Evolutionary conservation across 169 alveolate species (phyloP), one percentile per base, ranked within the genome.

Genomic region (Plasmodium sp.): DNA sequence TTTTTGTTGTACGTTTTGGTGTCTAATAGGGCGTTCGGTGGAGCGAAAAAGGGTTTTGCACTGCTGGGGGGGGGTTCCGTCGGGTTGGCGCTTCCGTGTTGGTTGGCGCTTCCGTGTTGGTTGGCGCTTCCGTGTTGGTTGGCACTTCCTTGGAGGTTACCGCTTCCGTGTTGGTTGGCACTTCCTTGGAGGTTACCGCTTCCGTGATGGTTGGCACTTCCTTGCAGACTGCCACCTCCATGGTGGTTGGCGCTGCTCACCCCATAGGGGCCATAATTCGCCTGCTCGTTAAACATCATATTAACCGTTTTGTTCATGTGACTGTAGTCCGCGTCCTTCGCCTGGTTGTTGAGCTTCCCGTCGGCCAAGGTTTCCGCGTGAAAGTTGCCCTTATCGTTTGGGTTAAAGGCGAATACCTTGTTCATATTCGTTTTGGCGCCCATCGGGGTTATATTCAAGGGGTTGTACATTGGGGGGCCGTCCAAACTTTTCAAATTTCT

Each of bases 211-310:
- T 58, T 39, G 45, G 36, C 72, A 22, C 27, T 22, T 22, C 27
- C 27, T 22, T 22, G 27, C 27, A 22, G 27, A 22, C 27, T 22
- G 81, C 33, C 73, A 18, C 41, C 4, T 39, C 9, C 45, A 5
- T 3, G 62, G 16, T 51, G 62, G 16, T 14, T 10, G 18, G 18
- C 27, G 62, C 72, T 73, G 43, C 34, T 54, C 22, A 79, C 71
- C 18, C 72, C 72, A 58, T 84, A 74, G 6, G 71, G 77, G 10
- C 81, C 34, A 74, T 74, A 51, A 48, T 84, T 84, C 12, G 75
- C 16, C 75, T 84, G 84, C 62, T 84, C 84, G 43, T 74, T 84
- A 84, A 39, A 71, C 33, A 73, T n/a, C 54, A 75, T 39, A 77
- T 85, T 85, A 74, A 51, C 34, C 16, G 74, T 22, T 75, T 75